These are phyloP conservation scores for Neoboletus brunneissimus DNA, from an alignment of 768 basidiomycete species.

Conservation along the genomic window DNA sequence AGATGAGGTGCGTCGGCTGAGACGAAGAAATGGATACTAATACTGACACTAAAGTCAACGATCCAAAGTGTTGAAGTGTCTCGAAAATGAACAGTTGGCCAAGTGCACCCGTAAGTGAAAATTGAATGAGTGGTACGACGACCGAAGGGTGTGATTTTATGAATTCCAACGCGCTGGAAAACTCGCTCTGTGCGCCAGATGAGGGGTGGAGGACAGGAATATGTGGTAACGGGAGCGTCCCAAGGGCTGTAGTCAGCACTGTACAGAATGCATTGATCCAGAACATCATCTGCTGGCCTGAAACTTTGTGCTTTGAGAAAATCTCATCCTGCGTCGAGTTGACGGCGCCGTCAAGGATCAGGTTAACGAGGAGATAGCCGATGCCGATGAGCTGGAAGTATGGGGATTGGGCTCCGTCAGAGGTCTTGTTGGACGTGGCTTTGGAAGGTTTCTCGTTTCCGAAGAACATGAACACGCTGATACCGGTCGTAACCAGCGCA, in stretches of 20 bases:
- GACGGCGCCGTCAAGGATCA: conserved; percentile 86
- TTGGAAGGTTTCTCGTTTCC: conserved; percentile 53
- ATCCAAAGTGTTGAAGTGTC: conserved; percentile 89
- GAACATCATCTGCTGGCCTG: conserved; percentile 99
- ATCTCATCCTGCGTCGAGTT: conserved; percentile 98
- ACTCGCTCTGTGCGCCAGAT: conserved; percentile 55
- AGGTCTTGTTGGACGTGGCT: conserved; percentile 33
- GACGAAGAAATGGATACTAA: conserved; percentile 3
- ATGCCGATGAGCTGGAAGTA: conserved; percentile 70
- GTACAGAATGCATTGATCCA: conserved; percentile 93
- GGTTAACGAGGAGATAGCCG: conserved; percentile 76
- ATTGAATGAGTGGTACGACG: conserved; percentile 71
- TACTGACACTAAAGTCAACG: conserved; percentile 82
- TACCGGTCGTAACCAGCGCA: conserved; percentile 85
- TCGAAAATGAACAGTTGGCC: conserved; percentile 99
- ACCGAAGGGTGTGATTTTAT: conserved; percentile 75
- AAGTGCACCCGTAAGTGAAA: conserved; percentile 85
- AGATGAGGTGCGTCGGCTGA: conserved; percentile 1
- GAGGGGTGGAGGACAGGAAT: conserved; percentile 82
- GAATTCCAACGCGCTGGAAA: conserved; percentile 67
- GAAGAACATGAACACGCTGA: conserved; percentile 92
- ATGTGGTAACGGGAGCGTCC: conserved; percentile 70
- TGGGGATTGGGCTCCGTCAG: conserved; percentile 31
- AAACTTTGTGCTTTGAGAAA: conserved; percentile 69
- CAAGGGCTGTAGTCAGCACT: conserved; percentile 62